A percentile compares a stretch with the other conserved stretches of the same genome.
Evolutionary conservation across 2,329 filamentous ascomycete species (phyloP).

Genomic region (Fusarium tjaetaba): DNA sequence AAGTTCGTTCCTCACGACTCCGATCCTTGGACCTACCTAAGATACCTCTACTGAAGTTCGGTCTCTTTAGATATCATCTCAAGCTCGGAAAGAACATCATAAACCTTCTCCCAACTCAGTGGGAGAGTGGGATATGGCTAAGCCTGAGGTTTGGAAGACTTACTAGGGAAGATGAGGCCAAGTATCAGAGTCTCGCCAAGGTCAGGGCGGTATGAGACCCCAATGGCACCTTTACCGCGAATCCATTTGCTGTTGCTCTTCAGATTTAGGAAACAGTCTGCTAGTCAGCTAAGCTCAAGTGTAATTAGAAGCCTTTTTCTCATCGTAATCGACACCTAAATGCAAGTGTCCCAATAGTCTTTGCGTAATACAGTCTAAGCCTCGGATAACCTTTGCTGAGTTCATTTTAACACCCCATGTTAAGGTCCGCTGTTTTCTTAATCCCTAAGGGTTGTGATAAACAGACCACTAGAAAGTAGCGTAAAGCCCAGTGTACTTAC

Average conservation of each 20-base stretch:
- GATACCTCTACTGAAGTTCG: not conserved
- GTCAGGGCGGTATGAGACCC: not conserved
- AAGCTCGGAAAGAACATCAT: not conserved
- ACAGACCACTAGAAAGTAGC: not conserved
- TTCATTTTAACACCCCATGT: too few relatives aligned
- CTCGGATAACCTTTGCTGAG: too few relatives aligned
- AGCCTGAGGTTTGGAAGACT: not conserved
- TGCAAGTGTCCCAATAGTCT: not conserved
- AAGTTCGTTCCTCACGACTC: rapidly evolving
- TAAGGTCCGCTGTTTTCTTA: too few relatives aligned
- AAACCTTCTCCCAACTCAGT: rapidly evolving
- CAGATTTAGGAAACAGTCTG: not conserved
- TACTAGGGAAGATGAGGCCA: not conserved
- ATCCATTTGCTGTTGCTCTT: not conserved
- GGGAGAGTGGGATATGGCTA: not conserved
- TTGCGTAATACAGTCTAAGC: too few relatives aligned
- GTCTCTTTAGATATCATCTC: not conserved
- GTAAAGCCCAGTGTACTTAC: not conserved
- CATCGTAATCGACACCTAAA: not conserved
- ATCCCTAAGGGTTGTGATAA: too few relatives aligned
- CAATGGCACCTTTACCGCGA: not conserved
- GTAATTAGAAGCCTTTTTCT: not conserved
- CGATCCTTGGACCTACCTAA: rapidly evolving
- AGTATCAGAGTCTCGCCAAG: not conserved
- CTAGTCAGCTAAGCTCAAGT: not conserved